A percentile compares a stretch with the other conserved stretches of the same genome.
Conservation (phyloP, 257 asterid genomes). For the Capsicum baccatum region DNA sequence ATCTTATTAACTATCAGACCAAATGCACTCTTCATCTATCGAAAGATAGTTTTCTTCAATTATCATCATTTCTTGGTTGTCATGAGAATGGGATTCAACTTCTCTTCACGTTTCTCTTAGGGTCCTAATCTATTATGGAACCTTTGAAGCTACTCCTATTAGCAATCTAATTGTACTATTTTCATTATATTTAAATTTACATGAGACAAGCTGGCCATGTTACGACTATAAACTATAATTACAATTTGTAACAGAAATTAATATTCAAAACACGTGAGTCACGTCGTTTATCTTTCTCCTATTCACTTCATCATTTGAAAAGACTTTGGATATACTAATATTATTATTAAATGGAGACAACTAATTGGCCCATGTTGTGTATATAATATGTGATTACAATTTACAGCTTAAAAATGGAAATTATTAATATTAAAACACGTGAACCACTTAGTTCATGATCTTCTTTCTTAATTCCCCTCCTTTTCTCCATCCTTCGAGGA, state of each 20-base stretch:
- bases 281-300: neutral
- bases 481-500: neutral
- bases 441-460: neutral
- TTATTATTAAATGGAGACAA: neutral
- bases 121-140: neutral
- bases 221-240: neutral
- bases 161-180: neutral
- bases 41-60: neutral
- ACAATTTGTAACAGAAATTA: neutral
- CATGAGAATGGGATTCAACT: slow-evolving; percentile 1
- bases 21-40: slow-evolving; percentile 7
- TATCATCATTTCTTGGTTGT: slow-evolving; percentile 7
- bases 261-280: slow-evolving; percentile 8
- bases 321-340: neutral
- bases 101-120: slow-evolving; percentile 9
- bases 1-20: neutral
- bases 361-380: neutral
- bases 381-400: neutral
- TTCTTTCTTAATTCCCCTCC: neutral
- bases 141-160: neutral
- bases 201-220: slow-evolving; percentile 21
- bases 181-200: neutral
- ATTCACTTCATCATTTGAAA: neutral
- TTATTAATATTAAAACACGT: neutral
- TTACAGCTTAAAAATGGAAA: neutral